Base-by-base conservation (phyloP, 495 filamentous ascomycete species). In the Daldinia caldariorum region DNA sequence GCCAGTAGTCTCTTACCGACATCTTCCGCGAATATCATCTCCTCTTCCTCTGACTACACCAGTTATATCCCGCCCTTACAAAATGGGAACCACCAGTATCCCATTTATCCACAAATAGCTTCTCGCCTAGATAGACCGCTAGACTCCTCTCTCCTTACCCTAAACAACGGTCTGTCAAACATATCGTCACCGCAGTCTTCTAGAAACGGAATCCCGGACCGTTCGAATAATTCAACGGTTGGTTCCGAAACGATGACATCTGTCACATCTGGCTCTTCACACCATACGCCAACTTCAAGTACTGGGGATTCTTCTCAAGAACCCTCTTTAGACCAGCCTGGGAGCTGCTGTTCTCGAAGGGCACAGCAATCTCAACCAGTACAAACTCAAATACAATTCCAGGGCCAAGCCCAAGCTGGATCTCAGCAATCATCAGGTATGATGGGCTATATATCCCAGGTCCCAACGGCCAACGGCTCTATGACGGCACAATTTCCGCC, bases 321-420 rank as follows among this genome's bases (percentile, higher is more conserved):
- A 13, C 29, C 22, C 9, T 22, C 65, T 0, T 13, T 53, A 38
- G 65, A 71, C 35, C 22, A 26, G 9, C 6, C 29, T 0, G 31
- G 43, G 4, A 68, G 72, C 29, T 77, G 75, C 29, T 77, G 75
- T 60, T 72, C 63, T 31, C 61, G 37, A 9, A 61, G 57, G 55
- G 51, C 47, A 37, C 72, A 65, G 32, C 58, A 55, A 22, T 56
- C 66, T 9, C 43, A 41, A n/a, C 68, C 51, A 18, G 35, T 63
- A 32, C 64, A 51, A 56, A 20, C 18, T 26, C 66, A 64, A 2
- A 66, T 68, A 14, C 66, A 61, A 45, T 63, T 63, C 13, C 69
- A 63, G 5, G 41, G n/a, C n/a, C 63, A 58, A 16, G 29, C 53
- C 12, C 58, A 66, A 22, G 12, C 47, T 29, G 12, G 50, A 16